Evolutionary conservation across 495 filamentous ascomycete genomes (phyloP), one percentile per base, ranked within the genome.

Genomic region (Astrothelium subdiscretum): DNA sequence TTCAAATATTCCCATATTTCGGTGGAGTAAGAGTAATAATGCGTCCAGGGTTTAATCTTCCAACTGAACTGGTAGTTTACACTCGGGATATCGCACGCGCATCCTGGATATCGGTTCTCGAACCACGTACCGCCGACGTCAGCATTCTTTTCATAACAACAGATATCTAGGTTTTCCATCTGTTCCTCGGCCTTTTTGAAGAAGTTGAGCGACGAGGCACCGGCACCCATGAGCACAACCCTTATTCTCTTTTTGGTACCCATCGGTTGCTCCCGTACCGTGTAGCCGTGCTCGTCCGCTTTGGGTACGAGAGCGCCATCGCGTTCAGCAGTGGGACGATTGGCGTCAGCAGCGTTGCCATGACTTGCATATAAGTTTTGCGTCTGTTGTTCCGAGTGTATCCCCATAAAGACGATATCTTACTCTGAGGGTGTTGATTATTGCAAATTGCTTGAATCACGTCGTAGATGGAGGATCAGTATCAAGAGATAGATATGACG

Each of bases 61-160:
- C 72, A 75, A 27, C 63, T 65, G 62, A 73, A 74, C 43, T 75
- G 72, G 43, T 75, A 75, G 63, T 72, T 71, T 3, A 74, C 73
- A 13, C 64, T 67, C 10, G 73, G 73, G 5, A 75, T 72, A 48
- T 74, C 73, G 60, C 73, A 75, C 0, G 72, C 73, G 59, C 71
- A 74, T n/a, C 73, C 73, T 57, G 61, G 59, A 40, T 72, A 70
- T 43, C 71, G 40, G 58, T 75, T 75, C 63, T 75, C 73, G 3
- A 73, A 63, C 73, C 73, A 75, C 0, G 77, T 80, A 0, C 77
- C 77, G 0, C 73, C 76, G 31, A 80, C 67, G 43, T 76, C 73
- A 29, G 62, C 32, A 61, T 79, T 80, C 69, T 79, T 80, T 63
- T 80, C 77, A 62, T 79, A 80, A 38, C 73, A 69, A 5, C 65